These are phyloP conservation scores for Pleomassaria siparia DNA, from an alignment of 2,329 filamentous ascomycete species.

Conservation along the genomic window DNA sequence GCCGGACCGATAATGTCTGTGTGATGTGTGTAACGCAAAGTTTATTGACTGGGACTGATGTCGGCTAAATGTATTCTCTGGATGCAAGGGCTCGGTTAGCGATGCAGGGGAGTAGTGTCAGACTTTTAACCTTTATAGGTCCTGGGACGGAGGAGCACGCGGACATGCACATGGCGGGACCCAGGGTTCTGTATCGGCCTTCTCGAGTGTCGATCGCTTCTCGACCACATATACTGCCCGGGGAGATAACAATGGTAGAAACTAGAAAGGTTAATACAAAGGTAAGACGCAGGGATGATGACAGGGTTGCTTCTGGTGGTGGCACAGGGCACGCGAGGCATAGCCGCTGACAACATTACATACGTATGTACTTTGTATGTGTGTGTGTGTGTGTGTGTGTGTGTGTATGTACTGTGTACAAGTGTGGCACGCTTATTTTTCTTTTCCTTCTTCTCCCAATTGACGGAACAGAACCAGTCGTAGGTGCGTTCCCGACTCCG, in stretches of 20 bases:
- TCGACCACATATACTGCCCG: slow-evolving; percentile 13
- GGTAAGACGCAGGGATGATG: slow-evolving; percentile 17
- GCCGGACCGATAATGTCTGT: slow-evolving; percentile 7
- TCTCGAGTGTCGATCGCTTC: slow-evolving; percentile 19
- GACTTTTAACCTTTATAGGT: slow-evolving; percentile 27
- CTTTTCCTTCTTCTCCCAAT: too few relatives aligned
- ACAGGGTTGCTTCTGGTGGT: slow-evolving; percentile 17
- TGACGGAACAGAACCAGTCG: slow-evolving; percentile 1
- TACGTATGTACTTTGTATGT: too few relatives aligned
- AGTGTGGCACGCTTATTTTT: too few relatives aligned
- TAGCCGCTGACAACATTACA: slow-evolving; percentile 16
- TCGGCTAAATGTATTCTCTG: not conserved
- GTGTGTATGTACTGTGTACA: too few relatives aligned
- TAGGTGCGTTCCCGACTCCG: not conserved
- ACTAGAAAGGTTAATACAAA: too few relatives aligned
- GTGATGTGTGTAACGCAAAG: slow-evolving; percentile 6
- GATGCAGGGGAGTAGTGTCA: slow-evolving; percentile 15
- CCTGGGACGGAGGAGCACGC: slow-evolving; percentile 16
- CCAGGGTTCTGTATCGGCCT: slow-evolving; percentile 16
- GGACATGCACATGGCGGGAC: slow-evolving; percentile 13
- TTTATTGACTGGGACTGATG: slow-evolving; percentile 3
- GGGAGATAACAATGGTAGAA: too few relatives aligned
- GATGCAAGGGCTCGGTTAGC: not conserved
- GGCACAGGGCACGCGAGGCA: slow-evolving; percentile 13
- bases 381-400: too few relatives aligned